Evolutionary conservation across 1,284 basidiomycete species (phyloP).

Genomic region (Peniophora sp.): DNA sequence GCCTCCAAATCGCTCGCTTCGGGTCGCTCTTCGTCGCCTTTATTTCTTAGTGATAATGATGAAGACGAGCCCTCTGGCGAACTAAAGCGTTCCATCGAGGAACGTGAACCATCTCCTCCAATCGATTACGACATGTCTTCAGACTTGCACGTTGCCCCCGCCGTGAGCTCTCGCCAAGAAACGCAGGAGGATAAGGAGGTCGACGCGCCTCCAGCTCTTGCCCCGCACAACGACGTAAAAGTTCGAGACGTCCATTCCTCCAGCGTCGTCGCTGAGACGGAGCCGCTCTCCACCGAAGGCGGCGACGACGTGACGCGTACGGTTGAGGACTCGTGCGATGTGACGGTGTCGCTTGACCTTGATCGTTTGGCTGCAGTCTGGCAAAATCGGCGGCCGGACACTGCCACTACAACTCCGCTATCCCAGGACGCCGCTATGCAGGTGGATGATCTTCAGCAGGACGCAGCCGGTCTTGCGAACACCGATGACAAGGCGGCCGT

Average conservation of each 20-base stretch:
- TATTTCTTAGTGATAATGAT: no score
- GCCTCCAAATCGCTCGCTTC: conserved; percentile 10
- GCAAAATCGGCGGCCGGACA: conserved; percentile 1
- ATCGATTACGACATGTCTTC: no score
- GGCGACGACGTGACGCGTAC: conserved; percentile 38
- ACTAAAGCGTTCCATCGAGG: no score
- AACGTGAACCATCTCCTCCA: no score
- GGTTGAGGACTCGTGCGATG: conserved; percentile 16
- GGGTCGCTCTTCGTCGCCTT: conserved; percentile 5
- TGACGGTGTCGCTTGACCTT: conserved; percentile 41
- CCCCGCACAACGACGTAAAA: background rate
- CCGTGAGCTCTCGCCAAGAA: no score
- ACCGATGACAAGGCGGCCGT: conserved; percentile 54
- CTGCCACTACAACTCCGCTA: background rate
- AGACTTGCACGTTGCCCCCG: no score
- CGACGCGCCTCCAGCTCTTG: no score
- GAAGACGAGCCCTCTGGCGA: no score
- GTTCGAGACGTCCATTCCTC: background rate
- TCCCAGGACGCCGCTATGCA: conserved; percentile 9
- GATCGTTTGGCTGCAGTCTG: conserved; percentile 20
- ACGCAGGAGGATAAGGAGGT: no score
- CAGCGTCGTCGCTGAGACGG: conserved; percentile 2
- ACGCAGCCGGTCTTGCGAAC: conserved; percentile 50
- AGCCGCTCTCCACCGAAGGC: background rate
- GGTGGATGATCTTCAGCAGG: conserved; percentile 16